These are phyloP conservation scores for Eucalyptus virginea DNA, from an alignment of 345 rosid genomes.

Conservation along the genomic window DNA sequence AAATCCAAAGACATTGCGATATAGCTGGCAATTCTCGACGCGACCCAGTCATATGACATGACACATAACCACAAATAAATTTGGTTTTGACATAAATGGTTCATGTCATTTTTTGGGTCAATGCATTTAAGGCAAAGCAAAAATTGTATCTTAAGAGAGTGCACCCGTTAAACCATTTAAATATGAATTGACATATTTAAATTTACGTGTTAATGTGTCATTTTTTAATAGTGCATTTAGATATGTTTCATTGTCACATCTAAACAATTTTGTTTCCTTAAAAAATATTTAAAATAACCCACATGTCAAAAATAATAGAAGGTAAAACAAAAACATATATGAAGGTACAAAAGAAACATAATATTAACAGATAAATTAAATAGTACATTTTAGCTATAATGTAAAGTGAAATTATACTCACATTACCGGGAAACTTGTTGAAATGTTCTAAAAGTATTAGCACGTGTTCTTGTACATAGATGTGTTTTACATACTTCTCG, in stretches of 20 bases:
- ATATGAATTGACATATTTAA: not conserved
- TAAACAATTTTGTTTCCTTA: not conserved
- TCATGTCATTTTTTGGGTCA: not conserved
- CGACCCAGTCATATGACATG: not conserved
- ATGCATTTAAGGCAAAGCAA: not conserved
- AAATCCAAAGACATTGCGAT: not conserved
- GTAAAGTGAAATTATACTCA: no score
- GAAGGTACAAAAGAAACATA: not conserved
- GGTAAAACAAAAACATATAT: not conserved
- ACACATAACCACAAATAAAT: not conserved
- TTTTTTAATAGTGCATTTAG: not conserved
- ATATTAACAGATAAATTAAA: not conserved
- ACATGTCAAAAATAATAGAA: not conserved
- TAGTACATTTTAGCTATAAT: not conserved
- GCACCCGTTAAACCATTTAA: not conserved
- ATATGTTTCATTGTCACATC: not conserved
- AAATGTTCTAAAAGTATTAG: no score
- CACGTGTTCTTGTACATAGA: no score
- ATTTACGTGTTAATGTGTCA: not conserved
- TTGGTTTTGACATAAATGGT: not conserved
- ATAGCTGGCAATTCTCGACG: not conserved
- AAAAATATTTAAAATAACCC: not conserved
- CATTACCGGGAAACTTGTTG: no score
- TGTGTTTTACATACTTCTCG: no score
- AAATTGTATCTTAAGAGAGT: not conserved